Conservation (phyloP, 176 grass and related monocot genomes). For the Poa annua region DNA sequence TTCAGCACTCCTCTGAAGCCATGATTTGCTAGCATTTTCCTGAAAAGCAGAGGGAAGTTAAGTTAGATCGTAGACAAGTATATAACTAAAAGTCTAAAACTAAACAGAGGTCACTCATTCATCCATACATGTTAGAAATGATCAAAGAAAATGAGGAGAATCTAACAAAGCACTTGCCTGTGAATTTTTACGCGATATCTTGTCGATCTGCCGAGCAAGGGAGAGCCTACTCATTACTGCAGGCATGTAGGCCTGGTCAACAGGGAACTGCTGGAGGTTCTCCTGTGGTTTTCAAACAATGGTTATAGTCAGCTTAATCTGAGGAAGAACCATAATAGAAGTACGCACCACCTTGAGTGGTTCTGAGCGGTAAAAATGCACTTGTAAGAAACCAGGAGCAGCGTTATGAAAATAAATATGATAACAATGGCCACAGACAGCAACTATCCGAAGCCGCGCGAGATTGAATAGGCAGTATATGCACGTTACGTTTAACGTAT, state of each 20-base stretch:
- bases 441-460: background rate
- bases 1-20: conserved; percentile 85
- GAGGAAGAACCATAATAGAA: background rate
- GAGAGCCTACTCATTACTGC: conserved; percentile 71
- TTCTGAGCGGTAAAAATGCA: background rate
- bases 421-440: background rate
- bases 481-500: background rate
- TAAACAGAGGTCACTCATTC: background rate
- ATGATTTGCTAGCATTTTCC: conserved; percentile 87
- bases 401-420: background rate
- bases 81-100: background rate
- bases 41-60: conserved; percentile 46
- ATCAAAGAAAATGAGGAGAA: conserved; percentile 40
- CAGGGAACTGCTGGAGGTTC: conserved; percentile 85
- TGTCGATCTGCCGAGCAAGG: conserved; percentile 83
- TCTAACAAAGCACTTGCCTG: conserved; percentile 53
- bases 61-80: conserved; percentile 9
- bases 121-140: conserved; percentile 11
- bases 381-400: background rate
- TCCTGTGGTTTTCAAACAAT: conserved; percentile 63
- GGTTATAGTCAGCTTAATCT: conserved; percentile 20
- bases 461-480: background rate
- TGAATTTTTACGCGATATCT: conserved; percentile 68
- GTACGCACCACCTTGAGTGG: background rate
- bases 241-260: conserved; percentile 80